These are phyloP conservation scores for Hemisphaericaspora lyxosophila DNA, from an alignment of 1,139 yeast genomes.

Conservation along the genomic window DNA sequence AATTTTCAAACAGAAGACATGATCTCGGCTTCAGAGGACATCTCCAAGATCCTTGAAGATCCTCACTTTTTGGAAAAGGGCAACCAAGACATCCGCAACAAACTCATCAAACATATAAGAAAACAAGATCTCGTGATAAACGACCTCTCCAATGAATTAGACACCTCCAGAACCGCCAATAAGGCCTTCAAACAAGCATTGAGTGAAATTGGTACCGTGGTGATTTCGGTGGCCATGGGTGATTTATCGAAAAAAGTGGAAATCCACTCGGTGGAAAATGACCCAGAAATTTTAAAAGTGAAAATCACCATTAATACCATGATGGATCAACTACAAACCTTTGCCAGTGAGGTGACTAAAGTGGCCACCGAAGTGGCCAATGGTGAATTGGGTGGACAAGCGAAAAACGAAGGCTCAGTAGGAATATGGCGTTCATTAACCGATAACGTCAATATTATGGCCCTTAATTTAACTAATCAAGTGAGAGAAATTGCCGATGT, in stretches of 20 bases:
- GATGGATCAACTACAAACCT: slow-evolving; percentile 84
- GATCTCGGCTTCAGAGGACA: slow-evolving; percentile 20
- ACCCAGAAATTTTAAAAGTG: slow-evolving; percentile 73
- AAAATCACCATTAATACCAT: slow-evolving; percentile 80
- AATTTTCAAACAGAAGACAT: background rate
- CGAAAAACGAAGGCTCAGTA: slow-evolving; percentile 76
- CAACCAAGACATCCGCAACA: slow-evolving; percentile 33
- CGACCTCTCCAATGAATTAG: slow-evolving; percentile 41
- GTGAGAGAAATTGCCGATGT: slow-evolving; percentile 86
- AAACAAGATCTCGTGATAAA: slow-evolving; percentile 31
- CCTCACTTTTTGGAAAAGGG: slow-evolving; percentile 37
- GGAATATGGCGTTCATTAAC: slow-evolving; percentile 87
- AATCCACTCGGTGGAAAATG: slow-evolving; percentile 69
- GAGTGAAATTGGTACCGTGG: slow-evolving; percentile 78
- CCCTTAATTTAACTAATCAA: slow-evolving; percentile 79
- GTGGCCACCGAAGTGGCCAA: slow-evolving; percentile 89
- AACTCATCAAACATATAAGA: slow-evolving; percentile 30
- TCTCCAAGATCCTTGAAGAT: slow-evolving; percentile 40
- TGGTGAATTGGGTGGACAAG: slow-evolving; percentile 87
- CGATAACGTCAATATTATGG: slow-evolving; percentile 86
- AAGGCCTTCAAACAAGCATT: slow-evolving; percentile 75
- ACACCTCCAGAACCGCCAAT: slow-evolving; percentile 62
- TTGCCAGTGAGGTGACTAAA: slow-evolving; percentile 79
- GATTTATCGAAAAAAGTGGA: slow-evolving; percentile 76
- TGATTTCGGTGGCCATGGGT: slow-evolving; percentile 82